These are phyloP conservation scores for Aegilops tauschii DNA, from an alignment of 176 grass and related monocot genomes.

Conservation along the genomic window DNA sequence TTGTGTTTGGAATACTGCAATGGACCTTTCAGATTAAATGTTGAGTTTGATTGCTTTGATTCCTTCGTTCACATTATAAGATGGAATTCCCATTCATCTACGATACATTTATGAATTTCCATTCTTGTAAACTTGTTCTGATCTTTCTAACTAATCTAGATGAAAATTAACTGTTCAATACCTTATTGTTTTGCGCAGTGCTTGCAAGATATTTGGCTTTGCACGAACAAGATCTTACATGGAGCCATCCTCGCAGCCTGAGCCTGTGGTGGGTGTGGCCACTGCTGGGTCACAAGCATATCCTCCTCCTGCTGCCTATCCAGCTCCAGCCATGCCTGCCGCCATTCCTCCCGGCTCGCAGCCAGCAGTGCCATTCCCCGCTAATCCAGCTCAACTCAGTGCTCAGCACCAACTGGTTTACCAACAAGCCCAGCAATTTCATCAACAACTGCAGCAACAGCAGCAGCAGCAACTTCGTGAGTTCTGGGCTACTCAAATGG, in stretches of 20 bases:
- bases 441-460: constrained; percentile 66
- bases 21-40: neutral
- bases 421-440: constrained; percentile 62
- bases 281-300: constrained; percentile 57
- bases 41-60: constrained; percentile 2
- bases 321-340: constrained; percentile 23
- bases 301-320: constrained; percentile 31
- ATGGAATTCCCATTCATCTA: neutral
- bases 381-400: constrained; percentile 47
- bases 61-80: neutral
- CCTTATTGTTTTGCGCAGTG: constrained; percentile 12
- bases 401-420: constrained; percentile 66
- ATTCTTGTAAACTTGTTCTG: neutral
- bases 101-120: neutral
- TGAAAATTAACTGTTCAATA: constrained; percentile 7
- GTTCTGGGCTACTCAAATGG: constrained; percentile 54
- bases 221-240: constrained; percentile 28
- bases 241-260: constrained; percentile 56
- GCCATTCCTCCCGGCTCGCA: constrained; percentile 29
- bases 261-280: constrained; percentile 50
- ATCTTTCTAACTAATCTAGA: constrained; percentile 6
- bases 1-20: constrained; percentile 11
- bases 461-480: constrained; percentile 52
- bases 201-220: constrained; percentile 10
- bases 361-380: constrained; percentile 27